Evolutionary conservation across 352 stramenopile genomes (phyloP), one percentile per base, ranked within the genome.

Genomic region (Pythium oligandrum): DNA sequence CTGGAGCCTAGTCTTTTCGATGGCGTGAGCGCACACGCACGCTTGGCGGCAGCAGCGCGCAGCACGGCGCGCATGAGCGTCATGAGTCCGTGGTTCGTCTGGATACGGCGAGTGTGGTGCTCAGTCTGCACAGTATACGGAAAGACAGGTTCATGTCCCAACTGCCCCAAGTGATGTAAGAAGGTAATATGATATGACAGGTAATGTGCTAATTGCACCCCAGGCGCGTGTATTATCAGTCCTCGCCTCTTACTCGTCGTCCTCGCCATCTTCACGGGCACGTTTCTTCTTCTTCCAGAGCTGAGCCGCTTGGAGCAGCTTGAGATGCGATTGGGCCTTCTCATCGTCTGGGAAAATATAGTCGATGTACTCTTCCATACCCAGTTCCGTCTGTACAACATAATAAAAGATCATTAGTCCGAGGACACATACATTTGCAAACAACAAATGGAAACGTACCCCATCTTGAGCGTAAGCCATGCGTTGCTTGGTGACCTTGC

Each of bases 261-360:
- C 49, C 11, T 57, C 47, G n/a, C 59, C 59, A 39, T 90, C 78
- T 42, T 89, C 77, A 9, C 75, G 60, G 40, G 61, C 64, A 40
- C 76, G 78, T 45, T 89, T 88, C 64, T 86, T 88, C 53, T 96
- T 75, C 71, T 99, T 99, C 97, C 96, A 99, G 55, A 97, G 92
- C 51, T 97, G 91, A 35, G 97, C 96, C 54, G 97, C 97, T 68
- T 99, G 90, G 49, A 99, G 77, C 64, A 99, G 87, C 64, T 98
- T 98, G 66, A 98, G 86, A 73, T 98, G 97, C 36, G 89, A 86
- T 48, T 91, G 88, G 3, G 91, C 88, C 64, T 96, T 88, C 59
- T 98, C 83, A 65, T 99, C 97, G 69, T 99, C 96, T 4, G 96
- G 96, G 81, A 99, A 99, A 50, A 98, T 82, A 67, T 98, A 99